Conservation (phyloP, 2,329 filamentous ascomycete genomes). For the Aspergillus thermomutatus region DNA sequence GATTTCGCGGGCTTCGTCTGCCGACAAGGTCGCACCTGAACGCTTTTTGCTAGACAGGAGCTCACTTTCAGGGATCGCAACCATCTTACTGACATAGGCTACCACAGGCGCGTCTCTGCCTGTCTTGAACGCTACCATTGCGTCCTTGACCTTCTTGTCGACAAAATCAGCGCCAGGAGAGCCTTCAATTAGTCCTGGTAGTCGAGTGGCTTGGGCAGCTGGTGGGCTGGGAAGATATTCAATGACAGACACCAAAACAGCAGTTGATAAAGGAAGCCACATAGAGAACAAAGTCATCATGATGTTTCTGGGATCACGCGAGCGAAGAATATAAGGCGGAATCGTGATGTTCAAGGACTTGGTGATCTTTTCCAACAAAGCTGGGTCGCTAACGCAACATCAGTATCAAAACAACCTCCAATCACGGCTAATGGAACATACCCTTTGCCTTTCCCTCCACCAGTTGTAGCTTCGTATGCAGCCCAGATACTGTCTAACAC, state of each 20-base stretch:
- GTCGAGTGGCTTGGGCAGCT: slow-evolving; percentile 71
- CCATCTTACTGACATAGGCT: slow-evolving; percentile 97
- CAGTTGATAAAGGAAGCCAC: slow-evolving; percentile 91
- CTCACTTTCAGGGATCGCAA: slow-evolving; percentile 89
- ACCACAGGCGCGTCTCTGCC: slow-evolving; percentile 72
- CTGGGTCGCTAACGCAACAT: slow-evolving; percentile 60
- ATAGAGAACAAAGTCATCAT: slow-evolving; percentile 81
- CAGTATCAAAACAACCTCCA: slow-evolving; percentile 26
- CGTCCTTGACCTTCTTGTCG: slow-evolving; percentile 65
- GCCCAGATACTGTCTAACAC: slow-evolving; percentile 96
- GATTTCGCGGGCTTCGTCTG: slow-evolving; percentile 85
- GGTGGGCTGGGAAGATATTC: slow-evolving; percentile 86
- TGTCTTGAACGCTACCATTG: slow-evolving; percentile 77
- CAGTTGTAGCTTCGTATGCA: slow-evolving; percentile 85
- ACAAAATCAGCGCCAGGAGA: slow-evolving; percentile 76
- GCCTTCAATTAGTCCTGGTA: slow-evolving; percentile 73
- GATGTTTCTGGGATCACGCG: slow-evolving; percentile 77
- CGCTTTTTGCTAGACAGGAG: slow-evolving; percentile 77
- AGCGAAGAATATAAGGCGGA: slow-evolving; percentile 77
- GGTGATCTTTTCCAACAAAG: slow-evolving; percentile 86
- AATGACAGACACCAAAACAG: slow-evolving; percentile 86
- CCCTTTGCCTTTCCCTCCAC: slow-evolving; percentile 78
- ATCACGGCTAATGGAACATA: slow-evolving; percentile 43
- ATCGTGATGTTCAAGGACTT: slow-evolving; percentile 84
- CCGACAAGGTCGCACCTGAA: slow-evolving; percentile 67